phyloP scores from a whole-genome alignment of 306 rosid genomes.

The Aeschynomene evenia region DNA sequence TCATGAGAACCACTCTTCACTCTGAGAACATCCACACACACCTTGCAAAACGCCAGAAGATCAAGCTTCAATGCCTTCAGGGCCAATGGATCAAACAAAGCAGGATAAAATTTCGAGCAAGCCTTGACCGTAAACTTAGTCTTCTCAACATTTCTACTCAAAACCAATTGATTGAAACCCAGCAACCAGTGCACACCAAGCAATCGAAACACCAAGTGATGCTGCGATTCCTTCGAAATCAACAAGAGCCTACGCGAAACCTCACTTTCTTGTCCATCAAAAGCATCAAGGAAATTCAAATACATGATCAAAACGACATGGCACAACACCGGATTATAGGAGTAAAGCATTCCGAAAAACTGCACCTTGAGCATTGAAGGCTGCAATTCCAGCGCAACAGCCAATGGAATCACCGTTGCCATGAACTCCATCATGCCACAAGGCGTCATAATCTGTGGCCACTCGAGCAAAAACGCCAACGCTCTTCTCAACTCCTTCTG shows the following conservation, averaged over 20 bases:
- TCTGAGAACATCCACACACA: constrained; percentile 36
- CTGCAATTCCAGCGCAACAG: constrained; percentile 76
- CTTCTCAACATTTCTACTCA: constrained; percentile 44
- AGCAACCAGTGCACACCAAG: constrained; percentile 84
- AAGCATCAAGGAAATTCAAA: constrained; percentile 64
- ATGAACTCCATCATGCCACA: constrained; percentile 86
- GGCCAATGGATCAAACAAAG: constrained; percentile 84
- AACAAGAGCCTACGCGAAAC: constrained; percentile 57
- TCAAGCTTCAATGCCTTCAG: constrained; percentile 91
- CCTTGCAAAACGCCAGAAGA: constrained; percentile 66
- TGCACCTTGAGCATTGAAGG: constrained; percentile 93
- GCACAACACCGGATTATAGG: constrained; percentile 74
- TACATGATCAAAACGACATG: constrained; percentile 84
- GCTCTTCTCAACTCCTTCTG: constrained; percentile 84
- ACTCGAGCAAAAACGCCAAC: constrained; percentile 77
- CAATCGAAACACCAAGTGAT: constrained; percentile 73
- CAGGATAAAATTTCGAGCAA: constrained; percentile 56
- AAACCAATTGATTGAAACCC: constrained; percentile 63
- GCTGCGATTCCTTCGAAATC: constrained; percentile 75
- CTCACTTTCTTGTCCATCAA: constrained; percentile 79
- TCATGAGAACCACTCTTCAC: constrained; percentile 36
- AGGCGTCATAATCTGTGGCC: constrained; percentile 84
- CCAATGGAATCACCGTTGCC: constrained; percentile 66
- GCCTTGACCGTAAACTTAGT: constrained; percentile 37
- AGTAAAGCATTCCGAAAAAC: constrained; percentile 80